Percentiles rank a stretch among this genome's conserved stretches.
phyloP scores from a whole-genome alignment of 306 rosid species.

The Gastrolobium villosum region DNA sequence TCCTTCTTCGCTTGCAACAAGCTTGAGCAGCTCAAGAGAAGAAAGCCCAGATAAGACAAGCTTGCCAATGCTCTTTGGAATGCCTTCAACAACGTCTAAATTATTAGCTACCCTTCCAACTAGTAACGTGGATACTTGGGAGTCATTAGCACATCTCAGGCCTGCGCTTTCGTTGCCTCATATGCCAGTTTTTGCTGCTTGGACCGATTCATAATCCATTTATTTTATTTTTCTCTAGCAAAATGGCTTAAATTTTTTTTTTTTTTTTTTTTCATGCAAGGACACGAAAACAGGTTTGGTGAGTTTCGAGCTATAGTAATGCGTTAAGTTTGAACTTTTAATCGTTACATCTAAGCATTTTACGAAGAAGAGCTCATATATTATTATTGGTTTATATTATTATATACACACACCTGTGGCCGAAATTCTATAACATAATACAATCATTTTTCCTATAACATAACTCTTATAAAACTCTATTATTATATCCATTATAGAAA shows the following conservation, averaged over 20 bases:
- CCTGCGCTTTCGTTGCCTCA: constrained; percentile 66
- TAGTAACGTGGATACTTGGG: constrained; percentile 60
- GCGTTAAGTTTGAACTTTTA: constrained; percentile 23
- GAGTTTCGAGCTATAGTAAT: constrained; percentile 5
- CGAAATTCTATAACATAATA: too few species aligned
- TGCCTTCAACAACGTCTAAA: constrained; percentile 64
- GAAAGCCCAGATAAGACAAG: constrained; percentile 70
- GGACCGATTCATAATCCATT: constrained; percentile 59
- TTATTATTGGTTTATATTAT: too few species aligned
- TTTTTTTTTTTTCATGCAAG: constrained; percentile 43
- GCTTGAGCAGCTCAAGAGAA: constrained; percentile 70
- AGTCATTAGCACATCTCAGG: constrained; percentile 59
- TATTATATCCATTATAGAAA: constrained; percentile 44
- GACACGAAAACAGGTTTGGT: constrained; percentile 34
- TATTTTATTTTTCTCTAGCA: not conserved
- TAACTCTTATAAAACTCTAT: too few species aligned
- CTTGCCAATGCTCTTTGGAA: constrained; percentile 55
- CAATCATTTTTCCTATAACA: too few species aligned
- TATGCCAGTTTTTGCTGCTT: constrained; percentile 71
- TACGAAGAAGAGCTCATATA: constrained; percentile 11
- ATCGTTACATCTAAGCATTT: not conserved
- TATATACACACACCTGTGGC: constrained; percentile 28
- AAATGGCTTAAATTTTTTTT: not conserved
- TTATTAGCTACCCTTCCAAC: constrained; percentile 51
- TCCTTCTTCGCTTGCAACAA: constrained; percentile 68